Base-by-base conservation (phyloP, 2,329 filamentous ascomycete genomes). In the Penicillium italicum region DNA sequence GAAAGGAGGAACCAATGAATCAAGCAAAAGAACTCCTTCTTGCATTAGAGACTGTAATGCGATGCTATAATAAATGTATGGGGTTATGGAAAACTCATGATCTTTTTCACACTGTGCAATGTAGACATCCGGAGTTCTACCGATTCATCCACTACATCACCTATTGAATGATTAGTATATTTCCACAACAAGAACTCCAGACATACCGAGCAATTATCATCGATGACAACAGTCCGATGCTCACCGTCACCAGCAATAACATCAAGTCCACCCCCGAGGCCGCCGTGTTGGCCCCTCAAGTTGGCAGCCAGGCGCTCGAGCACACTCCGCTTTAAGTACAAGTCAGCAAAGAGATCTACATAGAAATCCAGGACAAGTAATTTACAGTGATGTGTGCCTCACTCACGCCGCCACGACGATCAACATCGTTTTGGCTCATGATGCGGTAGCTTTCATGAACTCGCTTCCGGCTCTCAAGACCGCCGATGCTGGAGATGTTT, bases 401-500 rank as follows among this genome's bases (percentile, higher is more conserved):
- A 53, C 79, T 78, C 62, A 81, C 78, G 14, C 83, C 83, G 16
- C 80, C 82, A 59, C 79, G 80, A 33, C 83, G 77, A 54, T 83
- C 78, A 57, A 82, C 78, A 62, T 87, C 83, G 64, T 88, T 88
- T 63, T 83, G 77, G 58, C 78, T 81, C 53, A 80, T 83, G 63
- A 88, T 88, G 55, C 80, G 77, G 55, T 87, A 85, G 50, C 78
- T 79, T 50, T 84, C 75, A 36, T 85, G 79, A 74, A 87, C 80
- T 10, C 83, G 77, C 62, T 82, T 83, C 37, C 82, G 74, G 61
- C 82, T 85, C 26, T 73, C 68, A 12, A 87, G 76, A 2, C 83
- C 82, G 18, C 69, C 67, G n/a, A 67, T 61, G 16, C 62, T 67
- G 34, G 58, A 60, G 16, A 51, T 66, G 50, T 57, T 67, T 34